phyloP scores from a whole-genome alignment of 371 early-diverging fungal species.

The Syncephalastrum contaminatum region DNA sequence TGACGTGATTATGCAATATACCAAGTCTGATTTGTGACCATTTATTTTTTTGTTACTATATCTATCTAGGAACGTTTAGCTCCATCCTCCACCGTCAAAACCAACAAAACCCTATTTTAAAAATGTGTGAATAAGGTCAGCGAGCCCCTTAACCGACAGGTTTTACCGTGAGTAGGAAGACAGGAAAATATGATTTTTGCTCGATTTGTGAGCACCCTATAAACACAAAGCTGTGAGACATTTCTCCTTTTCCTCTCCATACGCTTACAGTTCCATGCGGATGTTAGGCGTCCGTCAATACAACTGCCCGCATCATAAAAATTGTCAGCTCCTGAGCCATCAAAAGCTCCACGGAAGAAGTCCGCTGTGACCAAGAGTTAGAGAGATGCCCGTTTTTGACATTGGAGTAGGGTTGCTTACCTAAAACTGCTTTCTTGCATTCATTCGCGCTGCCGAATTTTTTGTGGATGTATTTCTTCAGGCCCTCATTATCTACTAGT shows the following conservation, averaged over 20 bases:
- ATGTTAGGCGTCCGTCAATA: slow-evolving; percentile 94
- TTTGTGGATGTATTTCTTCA: slow-evolving; percentile 63
- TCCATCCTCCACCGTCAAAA: slow-evolving; percentile 68
- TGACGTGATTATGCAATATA: no score
- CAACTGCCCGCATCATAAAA: slow-evolving; percentile 96
- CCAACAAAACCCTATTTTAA: slow-evolving; percentile 70
- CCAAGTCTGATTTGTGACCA: no score
- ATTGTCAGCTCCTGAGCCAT: slow-evolving; percentile 95
- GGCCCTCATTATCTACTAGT: slow-evolving; percentile 53
- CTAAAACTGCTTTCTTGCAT: slow-evolving; percentile 69
- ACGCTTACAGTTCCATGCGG: slow-evolving; percentile 88
- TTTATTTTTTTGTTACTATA: no score
- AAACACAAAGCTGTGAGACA: no score
- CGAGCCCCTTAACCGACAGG: neutral
- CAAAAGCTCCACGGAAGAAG: slow-evolving; percentile 95
- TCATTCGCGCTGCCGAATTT: slow-evolving; percentile 66
- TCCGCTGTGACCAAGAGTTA: slow-evolving; percentile 52
- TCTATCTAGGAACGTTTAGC: slow-evolving; percentile 7
- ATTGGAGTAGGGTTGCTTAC: slow-evolving; percentile 14
- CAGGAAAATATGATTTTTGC: slow-evolving; percentile 85
- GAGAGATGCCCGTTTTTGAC: neutral
- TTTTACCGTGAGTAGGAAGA: slow-evolving; percentile 80
- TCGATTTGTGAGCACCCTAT: slow-evolving; percentile 84
- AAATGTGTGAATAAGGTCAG: neutral
- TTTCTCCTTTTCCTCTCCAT: neutral